Evolutionary conservation across 2,329 filamentous ascomycete species (phyloP), one percentile per base, ranked within the genome.

Genomic region (Neofusicoccum sp.): DNA sequence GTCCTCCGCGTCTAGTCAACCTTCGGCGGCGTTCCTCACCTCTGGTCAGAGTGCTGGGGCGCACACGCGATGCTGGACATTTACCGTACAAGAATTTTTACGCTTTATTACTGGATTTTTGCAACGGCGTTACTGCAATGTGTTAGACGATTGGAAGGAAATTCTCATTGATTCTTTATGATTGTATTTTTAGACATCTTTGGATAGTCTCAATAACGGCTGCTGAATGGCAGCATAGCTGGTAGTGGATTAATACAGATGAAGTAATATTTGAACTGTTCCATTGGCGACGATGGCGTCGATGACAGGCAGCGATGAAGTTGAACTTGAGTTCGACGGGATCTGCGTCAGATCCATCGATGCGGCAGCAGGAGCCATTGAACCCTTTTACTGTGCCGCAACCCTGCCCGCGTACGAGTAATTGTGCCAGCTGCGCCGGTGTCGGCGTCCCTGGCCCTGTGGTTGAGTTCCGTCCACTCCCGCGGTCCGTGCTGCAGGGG

Each of bases 121-220:
- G 36, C 3, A 16, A 43, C 30, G 51, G 51, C 38, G 38, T 56
- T 43, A 56, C 28, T 33, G 36, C 51, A 43, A 56, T 56, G 38
- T 56, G 51, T 56, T 43, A 43, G 51, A 56, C 28, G 38, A 56
- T 56, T 24, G 49, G 51, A 33, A 56, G 20, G 51, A 40, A 3
- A 14, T 11, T 40, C 6, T 40, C 36, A 7, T 40, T 16, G 4
- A 40, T 40, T 40, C 16, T 40, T 40, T 4, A 40, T n/a, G 36
- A 40, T 40, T 40, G 36, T 11, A 16, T 12, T 40, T 11, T 34
- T 34, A 40, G 36, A 40, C 4, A 40, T 5, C 5, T 4, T 40
- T n/a, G 36, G n/a, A 40, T 6, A n/a, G 14, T 40, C 36, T 40
- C 36, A 20, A n/a, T 16, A 12, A 3, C n/a, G 12, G 36, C 6